Conservation (phyloP, 2,329 filamentous ascomycete genomes). For the Rosellinia necatrix region DNA sequence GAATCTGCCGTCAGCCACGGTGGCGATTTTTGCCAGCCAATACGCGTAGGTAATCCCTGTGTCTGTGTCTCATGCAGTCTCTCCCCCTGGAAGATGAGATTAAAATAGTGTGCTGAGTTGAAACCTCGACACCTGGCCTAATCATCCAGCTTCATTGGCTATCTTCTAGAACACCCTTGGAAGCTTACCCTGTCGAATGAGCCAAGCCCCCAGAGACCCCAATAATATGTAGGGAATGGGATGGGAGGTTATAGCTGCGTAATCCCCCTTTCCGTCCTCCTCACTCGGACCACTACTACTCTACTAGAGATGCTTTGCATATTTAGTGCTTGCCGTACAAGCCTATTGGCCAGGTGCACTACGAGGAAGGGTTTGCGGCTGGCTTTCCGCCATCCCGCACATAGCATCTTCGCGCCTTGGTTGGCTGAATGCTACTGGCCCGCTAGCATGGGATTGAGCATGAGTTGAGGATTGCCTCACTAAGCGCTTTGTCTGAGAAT, state of each 20-base stretch:
- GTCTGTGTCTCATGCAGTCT: too few species aligned
- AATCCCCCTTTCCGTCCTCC: background rate
- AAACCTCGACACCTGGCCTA: background rate
- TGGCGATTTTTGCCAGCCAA: background rate
- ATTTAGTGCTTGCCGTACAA: background rate
- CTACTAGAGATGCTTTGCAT: background rate
- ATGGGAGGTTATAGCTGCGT: too few species aligned
- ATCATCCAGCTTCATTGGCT: slow-evolving; percentile 3
- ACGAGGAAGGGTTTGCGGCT: slow-evolving; percentile 2
- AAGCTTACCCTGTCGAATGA: background rate
- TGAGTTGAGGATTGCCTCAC: background rate
- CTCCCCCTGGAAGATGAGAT: too few species aligned
- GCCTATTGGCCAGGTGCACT: slow-evolving; percentile 7
- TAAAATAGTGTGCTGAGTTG: background rate
- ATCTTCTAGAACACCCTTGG: background rate
- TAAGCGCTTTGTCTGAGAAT: background rate
- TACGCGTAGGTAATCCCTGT: background rate
- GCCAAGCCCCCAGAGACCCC: background rate
- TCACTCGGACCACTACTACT: background rate
- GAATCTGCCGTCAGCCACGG: slow-evolving; percentile 19
- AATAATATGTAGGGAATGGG: background rate
- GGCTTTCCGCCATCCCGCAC: slow-evolving; percentile 18
- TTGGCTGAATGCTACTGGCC: background rate
- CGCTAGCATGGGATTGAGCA: background rate
- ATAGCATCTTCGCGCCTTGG: background rate